A percentile compares a stretch with the other conserved stretches of the same genome.
phyloP scores from a whole-genome alignment of 208 protist species.

The Porcisia deanei region DNA sequence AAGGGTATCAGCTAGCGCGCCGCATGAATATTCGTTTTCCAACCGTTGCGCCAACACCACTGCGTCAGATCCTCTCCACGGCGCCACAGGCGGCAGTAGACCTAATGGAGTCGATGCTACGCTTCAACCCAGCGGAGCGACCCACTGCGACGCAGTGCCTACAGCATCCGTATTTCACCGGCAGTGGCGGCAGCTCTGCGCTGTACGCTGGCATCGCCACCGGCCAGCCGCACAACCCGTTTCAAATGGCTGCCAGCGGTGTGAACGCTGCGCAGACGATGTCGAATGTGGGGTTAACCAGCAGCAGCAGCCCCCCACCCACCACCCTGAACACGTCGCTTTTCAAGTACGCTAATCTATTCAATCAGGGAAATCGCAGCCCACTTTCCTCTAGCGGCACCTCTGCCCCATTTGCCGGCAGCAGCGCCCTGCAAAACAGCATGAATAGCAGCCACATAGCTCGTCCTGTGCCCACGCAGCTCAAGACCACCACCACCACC shows the following conservation, averaged over 20 bases:
- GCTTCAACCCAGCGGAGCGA: slow-evolving; percentile 95
- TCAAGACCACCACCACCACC: slow-evolving; percentile 20
- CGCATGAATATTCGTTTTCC: slow-evolving; percentile 96
- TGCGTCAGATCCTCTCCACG: slow-evolving; percentile 89
- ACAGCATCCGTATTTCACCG: slow-evolving; percentile 96
- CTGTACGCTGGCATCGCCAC: slow-evolving; percentile 83
- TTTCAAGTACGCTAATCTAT: slow-evolving; percentile 66
- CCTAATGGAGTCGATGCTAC: slow-evolving; percentile 95
- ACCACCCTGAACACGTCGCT: slow-evolving; percentile 32
- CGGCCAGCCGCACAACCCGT: slow-evolving; percentile 90
- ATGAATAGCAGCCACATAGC: slow-evolving; percentile 30
- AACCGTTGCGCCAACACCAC: slow-evolving; percentile 80
- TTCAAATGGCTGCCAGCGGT: slow-evolving; percentile 60
- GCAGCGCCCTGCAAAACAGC: slow-evolving; percentile 24
- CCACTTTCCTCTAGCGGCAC: slow-evolving; percentile 30
- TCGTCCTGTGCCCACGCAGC: slow-evolving; percentile 35
- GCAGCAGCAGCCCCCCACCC: slow-evolving; percentile 54
- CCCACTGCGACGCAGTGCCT: slow-evolving; percentile 94
- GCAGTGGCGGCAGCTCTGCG: slow-evolving; percentile 55
- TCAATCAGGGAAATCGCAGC: slow-evolving; percentile 64
- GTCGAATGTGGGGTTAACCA: slow-evolving; percentile 40
- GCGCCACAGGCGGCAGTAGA: slow-evolving; percentile 94
- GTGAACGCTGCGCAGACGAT: slow-evolving; percentile 16
- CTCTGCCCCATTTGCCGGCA: slow-evolving; percentile 24
- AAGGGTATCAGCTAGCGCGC: slow-evolving; percentile 90